phyloP scores from a whole-genome alignment of 257 asterid species.

The Thymus mandschuricus region DNA sequence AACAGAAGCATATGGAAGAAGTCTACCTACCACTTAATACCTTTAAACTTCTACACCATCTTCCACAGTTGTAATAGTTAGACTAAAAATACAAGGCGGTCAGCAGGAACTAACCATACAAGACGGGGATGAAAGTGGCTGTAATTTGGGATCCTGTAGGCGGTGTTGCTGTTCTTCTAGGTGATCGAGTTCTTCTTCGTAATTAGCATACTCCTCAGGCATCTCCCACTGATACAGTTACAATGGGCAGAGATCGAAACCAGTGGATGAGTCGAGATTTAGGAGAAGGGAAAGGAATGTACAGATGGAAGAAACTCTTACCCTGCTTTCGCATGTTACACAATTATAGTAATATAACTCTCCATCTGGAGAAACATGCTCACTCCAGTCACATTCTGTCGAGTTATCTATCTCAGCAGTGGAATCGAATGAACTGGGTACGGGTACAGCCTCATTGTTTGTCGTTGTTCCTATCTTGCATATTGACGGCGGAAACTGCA shows the following conservation, averaged over 20 bases:
- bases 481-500: constrained; percentile 56
- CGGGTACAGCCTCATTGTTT: constrained; percentile 36
- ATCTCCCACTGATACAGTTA: constrained; percentile 73
- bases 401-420: constrained; percentile 42
- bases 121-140: constrained; percentile 36
- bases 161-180: constrained; percentile 42
- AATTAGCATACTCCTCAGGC: constrained; percentile 67
- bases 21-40: background rate
- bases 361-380: constrained; percentile 90
- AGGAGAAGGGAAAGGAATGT: background rate
- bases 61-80: constrained; percentile 3
- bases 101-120: constrained; percentile 37
- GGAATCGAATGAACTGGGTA: constrained; percentile 40
- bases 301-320: constrained; percentile 32
- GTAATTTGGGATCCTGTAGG: constrained; percentile 41
- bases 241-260: constrained; percentile 31
- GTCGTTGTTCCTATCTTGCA: constrained; percentile 41
- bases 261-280: constrained; percentile 22
- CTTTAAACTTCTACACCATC: background rate
- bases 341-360: constrained; percentile 76
- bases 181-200: constrained; percentile 62
- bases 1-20: background rate
- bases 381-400: constrained; percentile 91
- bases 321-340: constrained; percentile 81
- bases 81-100: background rate